Evolutionary conservation across 345 rosid genomes (phyloP), one percentile per base, ranked within the genome.

Genomic region (Ailanthus altissimus): DNA sequence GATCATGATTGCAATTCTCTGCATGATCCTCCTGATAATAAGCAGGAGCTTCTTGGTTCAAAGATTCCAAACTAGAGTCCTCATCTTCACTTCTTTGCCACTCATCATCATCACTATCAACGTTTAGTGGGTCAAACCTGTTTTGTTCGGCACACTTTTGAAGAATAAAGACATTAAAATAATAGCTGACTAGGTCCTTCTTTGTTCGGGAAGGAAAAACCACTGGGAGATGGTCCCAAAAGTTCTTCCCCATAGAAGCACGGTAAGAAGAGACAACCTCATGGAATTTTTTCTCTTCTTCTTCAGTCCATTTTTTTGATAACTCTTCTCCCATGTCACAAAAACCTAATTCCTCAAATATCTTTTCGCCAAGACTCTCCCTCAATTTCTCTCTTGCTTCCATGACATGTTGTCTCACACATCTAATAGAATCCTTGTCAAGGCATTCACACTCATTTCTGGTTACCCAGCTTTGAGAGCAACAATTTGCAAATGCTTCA

Each of bases 71-170:
- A 9, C 61, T 82, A 49, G 86, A 83, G 65, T 77, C 81, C 12
- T 85, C 87, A 40, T 85, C 86, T 8, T 75, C 87, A 72, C 64
- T 49, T 70, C 62, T 58, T 58, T 81, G 83, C 87, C 84, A 86
- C 73, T 87, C 90, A 56, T 89, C 92, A 75, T 83, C 73, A 80
- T 89, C 92, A 59, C 92, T 89, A 62, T 89, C 92, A 16, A 84
- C 67, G 67, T 82, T 75, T 32, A 67, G 72, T 0, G 84, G 84
- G 67, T 73, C 81, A 75, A 78, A 80, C 60, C 89, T 78, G 16
- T 89, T 89, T 82, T 89, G 92, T 32, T 85, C 79, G 4, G 85
- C 85, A 63, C 89, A 87, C 68, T 79, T 87, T 46, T 66, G 84
- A 28, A 89, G 90, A 75, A 81, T 75, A 73, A 83, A 89, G 13